phyloP scores from a whole-genome alignment of 768 basidiomycete genomes.

The Mycena sanguinolenta region DNA sequence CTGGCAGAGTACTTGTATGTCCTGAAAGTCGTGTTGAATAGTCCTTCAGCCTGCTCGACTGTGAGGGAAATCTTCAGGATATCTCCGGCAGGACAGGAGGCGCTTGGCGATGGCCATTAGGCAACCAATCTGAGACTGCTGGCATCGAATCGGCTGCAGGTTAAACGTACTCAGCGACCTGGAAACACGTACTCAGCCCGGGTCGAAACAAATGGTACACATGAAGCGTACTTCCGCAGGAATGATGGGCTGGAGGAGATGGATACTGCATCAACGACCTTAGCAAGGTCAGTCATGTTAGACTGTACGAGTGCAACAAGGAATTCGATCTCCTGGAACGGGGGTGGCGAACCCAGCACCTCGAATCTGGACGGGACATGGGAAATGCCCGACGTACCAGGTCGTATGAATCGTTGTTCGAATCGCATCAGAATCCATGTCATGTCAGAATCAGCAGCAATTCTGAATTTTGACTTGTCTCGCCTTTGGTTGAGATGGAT shows the following conservation, averaged over 20 bases:
- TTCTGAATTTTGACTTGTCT: too few relatives aligned
- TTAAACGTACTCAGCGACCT: slow-evolving; percentile 25
- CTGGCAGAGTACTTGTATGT: slow-evolving; percentile 15
- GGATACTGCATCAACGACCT: slow-evolving; percentile 24
- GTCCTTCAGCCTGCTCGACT: slow-evolving; percentile 22
- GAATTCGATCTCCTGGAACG: slow-evolving; percentile 19
- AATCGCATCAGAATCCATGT: too few relatives aligned
- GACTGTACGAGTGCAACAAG: slow-evolving; percentile 20
- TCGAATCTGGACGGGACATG: slow-evolving; percentile 20
- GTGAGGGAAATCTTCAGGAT: slow-evolving; percentile 26
- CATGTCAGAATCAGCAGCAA: too few relatives aligned
- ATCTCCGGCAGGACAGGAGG: slow-evolving; percentile 28
- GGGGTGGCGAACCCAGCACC: slow-evolving; percentile 14
- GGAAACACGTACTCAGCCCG: neutral
- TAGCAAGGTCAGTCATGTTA: slow-evolving; percentile 21
- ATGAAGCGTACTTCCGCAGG: slow-evolving; percentile 19
- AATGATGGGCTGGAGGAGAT: slow-evolving; percentile 18
- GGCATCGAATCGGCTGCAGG: slow-evolving; percentile 16
- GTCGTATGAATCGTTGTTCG: too few relatives aligned
- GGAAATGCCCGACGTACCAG: slow-evolving; percentile 23
- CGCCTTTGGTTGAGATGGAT: too few relatives aligned
- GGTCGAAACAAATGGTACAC: neutral
- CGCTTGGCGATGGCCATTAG: slow-evolving; percentile 19
- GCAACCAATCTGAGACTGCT: slow-evolving; percentile 22
- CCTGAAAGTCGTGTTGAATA: slow-evolving; percentile 26